Base-by-base conservation (phyloP, 441 rosid species). In the Populus hybrid region DNA sequence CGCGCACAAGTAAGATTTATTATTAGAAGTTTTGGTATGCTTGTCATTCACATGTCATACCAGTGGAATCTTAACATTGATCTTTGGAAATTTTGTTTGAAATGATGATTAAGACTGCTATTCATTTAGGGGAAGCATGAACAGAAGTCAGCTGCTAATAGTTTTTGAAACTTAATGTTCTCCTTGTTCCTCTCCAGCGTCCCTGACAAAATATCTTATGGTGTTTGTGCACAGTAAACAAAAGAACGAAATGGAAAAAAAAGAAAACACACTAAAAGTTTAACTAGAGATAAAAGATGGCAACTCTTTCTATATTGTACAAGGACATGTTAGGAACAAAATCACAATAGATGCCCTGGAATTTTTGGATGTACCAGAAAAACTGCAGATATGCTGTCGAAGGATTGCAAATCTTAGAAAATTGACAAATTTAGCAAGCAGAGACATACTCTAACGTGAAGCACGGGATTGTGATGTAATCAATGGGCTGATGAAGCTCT, bases 1-100 rank as follows among this genome's bases (percentile, higher is more conserved):
- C 86, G 88, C 59, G 69, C 90, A 81, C 99, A 92, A 77, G 98
- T 96, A 88, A 85, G 88, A 79, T 53, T 77, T 50, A 9, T 24
- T 70, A n/a, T 57, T 38, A 30, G 21, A 21, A 63, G 38, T 66
- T 69, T 67, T 67, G 12, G 10, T 26, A 32, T 26, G 53, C 5
- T 53, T 10, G 70, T 67, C 6, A 67, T 67, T 28, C n/a, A 66
- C n/a, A 66, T 67, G 70, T 8, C 10, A n/a, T 34, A 26, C 70
- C 10, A 10, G 66, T 61, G 28, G 28, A 61, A 61, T 61, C 10
- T 10, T 61, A 61, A 61, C 26, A 61, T 61, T 61, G 66, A 61
- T 61, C 66, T 21, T 61, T 61, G 23, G 28, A 61, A 32, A 61
- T n/a, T 21, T 61, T 61, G 46, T 8, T 40, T 35, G 35, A n/a